phyloP scores from a whole-genome alignment of 2,329 filamentous ascomycete species.

The Cytospora mali region DNA sequence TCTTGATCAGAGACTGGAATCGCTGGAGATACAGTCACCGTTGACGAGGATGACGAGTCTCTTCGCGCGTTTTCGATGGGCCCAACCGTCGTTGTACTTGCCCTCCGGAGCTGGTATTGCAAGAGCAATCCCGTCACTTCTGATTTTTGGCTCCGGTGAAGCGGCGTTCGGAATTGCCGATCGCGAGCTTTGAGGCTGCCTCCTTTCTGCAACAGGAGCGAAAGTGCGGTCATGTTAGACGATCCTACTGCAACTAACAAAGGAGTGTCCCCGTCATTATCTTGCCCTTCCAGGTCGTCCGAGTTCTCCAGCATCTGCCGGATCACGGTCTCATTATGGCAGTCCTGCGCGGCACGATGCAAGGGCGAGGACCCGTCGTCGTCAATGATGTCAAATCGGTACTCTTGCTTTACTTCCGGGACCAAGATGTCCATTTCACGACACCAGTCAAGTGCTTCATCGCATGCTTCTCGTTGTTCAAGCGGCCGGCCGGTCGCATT shows the following conservation, averaged over 20 bases:
- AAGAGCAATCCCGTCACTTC: slow-evolving; percentile 1
- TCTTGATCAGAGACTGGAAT: not conserved
- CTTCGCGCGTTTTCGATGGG: not conserved
- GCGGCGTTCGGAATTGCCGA: not conserved
- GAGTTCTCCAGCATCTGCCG: slow-evolving; percentile 25
- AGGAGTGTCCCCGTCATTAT: slow-evolving; percentile 13
- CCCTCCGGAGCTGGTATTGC: not conserved
- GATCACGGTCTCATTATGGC: slow-evolving; percentile 1
- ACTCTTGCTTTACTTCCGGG: not conserved
- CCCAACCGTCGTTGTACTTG: not conserved
- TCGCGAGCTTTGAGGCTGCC: slow-evolving; percentile 17
- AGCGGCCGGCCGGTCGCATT: slow-evolving; percentile 1
- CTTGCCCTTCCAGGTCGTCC: slow-evolving; percentile 1
- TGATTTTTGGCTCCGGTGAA: slow-evolving; percentile 13
- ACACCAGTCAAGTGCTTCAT: slow-evolving; percentile 19
- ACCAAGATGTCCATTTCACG: not conserved
- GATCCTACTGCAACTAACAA: slow-evolving; percentile 4
- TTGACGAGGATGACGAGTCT: slow-evolving; percentile 9
- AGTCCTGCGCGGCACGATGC: slow-evolving; percentile 16
- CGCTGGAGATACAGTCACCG: not conserved
- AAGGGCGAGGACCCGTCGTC: slow-evolving; percentile 14
- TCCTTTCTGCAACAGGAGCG: slow-evolving; percentile 1
- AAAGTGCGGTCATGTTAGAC: slow-evolving; percentile 12
- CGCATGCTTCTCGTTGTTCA: not conserved
- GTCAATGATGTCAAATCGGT: slow-evolving; percentile 12